Base-by-base conservation (phyloP, 2,329 filamentous ascomycete species). In the Paecilomyces fulvus region DNA sequence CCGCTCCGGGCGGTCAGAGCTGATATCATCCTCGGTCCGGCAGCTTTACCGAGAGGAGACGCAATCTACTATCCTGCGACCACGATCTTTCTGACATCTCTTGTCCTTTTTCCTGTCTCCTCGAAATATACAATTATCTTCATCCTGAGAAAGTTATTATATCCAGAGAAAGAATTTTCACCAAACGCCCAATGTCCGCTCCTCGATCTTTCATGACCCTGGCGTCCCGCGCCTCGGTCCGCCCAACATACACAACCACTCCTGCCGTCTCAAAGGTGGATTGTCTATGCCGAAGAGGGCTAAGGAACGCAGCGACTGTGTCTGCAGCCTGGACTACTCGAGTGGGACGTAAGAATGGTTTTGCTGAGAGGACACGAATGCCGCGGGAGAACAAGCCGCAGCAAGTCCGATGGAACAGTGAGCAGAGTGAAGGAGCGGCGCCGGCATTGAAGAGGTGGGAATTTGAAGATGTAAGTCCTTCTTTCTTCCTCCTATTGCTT, bases 391-490 rank as follows among this genome's bases (percentile, higher is more conserved):
- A 52, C 50, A 17, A 53, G 12, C 10, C 8, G 31, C 14, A n/a
- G 6, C 63, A 65, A 51, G 46, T 56, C 3, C 68, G 67, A 10
- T 59, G 56, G 53, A 61, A 61, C n/a, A 69, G 63, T 56, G 53
- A 62, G 48, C 58, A 21, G 31, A 20, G 30, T 21, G n/a, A 52
- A 49, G 33, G 37, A 11, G 31, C 52, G n/a, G 23, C 31, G 3
- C 30, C 48, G 17, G 21, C 51, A n/a, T 59, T 70, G 21, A 63
- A 61, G 30, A 52, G 67, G 55, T 71, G 69, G 66, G 65, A 61
- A 6, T 73, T 73, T 51, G 70, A 73, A 61, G 70, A 73, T 46
- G 71, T 73, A 69, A 46, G 61, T 30, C n/a, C n/a, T 52, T 10
- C 31, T 3, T 33, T 30, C 2, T 17, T 20, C 1, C n/a, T 31